Conservation (phyloP, 306 rosid species). For the Macrotyloma uniflorum region DNA sequence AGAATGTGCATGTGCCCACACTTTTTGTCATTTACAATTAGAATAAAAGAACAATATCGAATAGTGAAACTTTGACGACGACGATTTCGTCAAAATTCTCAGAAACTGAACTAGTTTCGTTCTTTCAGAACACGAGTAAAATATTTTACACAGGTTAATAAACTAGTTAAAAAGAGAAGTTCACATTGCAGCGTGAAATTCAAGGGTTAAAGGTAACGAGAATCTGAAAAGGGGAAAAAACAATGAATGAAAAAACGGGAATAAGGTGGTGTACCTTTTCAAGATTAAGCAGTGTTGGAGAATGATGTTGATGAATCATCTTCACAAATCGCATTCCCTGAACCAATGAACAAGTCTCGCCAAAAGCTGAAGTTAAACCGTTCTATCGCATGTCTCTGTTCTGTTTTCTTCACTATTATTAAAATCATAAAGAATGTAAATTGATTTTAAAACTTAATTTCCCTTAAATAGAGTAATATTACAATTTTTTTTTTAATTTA, state of each 20-base stretch:
- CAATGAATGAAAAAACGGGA: neutral
- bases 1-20: neutral
- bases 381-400: neutral
- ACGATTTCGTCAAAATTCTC: neutral
- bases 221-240: no score
- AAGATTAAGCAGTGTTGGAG: neutral
- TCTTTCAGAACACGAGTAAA: no score
- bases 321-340: neutral
- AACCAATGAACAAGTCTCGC: neutral
- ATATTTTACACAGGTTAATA: no score
- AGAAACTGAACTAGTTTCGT: neutral
- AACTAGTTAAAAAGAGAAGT: no score
- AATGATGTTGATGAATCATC: neutral
- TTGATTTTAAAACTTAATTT: no score
- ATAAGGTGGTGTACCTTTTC: conserved; percentile 9
- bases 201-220: neutral
- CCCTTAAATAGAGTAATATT: no score
- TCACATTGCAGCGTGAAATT: neutral
- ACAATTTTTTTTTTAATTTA: no score
- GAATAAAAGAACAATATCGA: neutral
- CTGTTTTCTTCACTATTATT: no score
- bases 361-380: neutral
- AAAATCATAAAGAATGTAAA: no score
- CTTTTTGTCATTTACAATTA: neutral
- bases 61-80: neutral